phyloP scores from a whole-genome alignment of 2,329 filamentous ascomycete species.

The Ophiostoma pallidulum region DNA sequence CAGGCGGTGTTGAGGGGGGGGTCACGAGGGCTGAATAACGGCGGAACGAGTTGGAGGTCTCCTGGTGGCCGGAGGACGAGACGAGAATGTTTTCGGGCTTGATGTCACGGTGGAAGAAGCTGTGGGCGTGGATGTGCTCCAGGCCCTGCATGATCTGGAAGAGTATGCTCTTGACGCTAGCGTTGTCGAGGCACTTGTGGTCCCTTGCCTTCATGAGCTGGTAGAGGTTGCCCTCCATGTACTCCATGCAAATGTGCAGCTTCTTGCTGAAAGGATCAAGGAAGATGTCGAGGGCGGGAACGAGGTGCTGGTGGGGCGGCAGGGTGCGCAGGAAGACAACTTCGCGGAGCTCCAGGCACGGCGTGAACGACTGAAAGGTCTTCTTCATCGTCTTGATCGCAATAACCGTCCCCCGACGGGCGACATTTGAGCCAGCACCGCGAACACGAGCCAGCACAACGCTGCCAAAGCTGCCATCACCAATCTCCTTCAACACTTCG shows the following conservation, averaged over 20 bases:
- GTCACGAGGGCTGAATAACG: constrained; percentile 90
- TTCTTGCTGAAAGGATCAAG: constrained; percentile 93
- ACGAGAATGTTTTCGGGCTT: constrained; percentile 99
- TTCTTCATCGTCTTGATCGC: constrained; percentile 99
- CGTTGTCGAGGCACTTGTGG: constrained; percentile 83
- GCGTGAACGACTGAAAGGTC: constrained; percentile 84
- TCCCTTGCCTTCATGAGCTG: constrained; percentile 98
- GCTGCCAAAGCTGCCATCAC: constrained; percentile 96
- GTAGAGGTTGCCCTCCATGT: constrained; percentile 98
- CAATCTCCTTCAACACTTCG: constrained; percentile 95
- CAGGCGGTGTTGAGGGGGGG: constrained; percentile 84
- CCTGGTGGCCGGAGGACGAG: constrained; percentile 76
- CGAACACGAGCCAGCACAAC: constrained; percentile 87
- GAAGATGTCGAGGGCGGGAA: constrained; percentile 97
- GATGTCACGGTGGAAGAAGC: constrained; percentile 98
- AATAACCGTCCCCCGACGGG: constrained; percentile 84
- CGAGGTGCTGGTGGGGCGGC: constrained; percentile 79
- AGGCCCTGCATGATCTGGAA: constrained; percentile 95
- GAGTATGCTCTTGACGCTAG: constrained; percentile 92
- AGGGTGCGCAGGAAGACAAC: constrained; percentile 92
- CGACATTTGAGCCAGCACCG: constrained; percentile 78
- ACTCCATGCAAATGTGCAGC: constrained; percentile 97
- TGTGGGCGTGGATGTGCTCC: constrained; percentile 93
- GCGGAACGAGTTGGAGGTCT: constrained; percentile 75
- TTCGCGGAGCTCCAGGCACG: constrained; percentile 88